Evolutionary conservation across 2,329 filamentous ascomycete genomes (phyloP), one percentile per base, ranked within the genome.

Genomic region (Tolypocladium guangdongense): DNA sequence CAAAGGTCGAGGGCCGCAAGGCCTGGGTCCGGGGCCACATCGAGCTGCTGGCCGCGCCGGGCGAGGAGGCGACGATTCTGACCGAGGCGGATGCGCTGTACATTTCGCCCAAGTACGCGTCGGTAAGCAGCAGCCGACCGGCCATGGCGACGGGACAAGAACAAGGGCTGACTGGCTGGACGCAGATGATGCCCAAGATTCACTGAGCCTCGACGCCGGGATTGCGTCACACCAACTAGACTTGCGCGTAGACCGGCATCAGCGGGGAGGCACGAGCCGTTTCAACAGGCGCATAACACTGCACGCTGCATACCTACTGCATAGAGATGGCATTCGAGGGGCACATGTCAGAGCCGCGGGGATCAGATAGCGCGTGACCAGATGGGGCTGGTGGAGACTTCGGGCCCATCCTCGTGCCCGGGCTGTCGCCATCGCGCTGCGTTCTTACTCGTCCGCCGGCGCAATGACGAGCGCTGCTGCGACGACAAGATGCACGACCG

Each of bases 21-120:
- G 92, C 90, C 14, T 96, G 90, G 90, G 90, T 96, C 1, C 86
- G 88, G 71, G 93, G 90, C 1, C 81, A 82, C 60, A 84, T 97
- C 62, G 90, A 96, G 78, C 85, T 88, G 53, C 71, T 97, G 56
- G 80, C 81, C 8, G 55, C 77, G 74, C 73, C 60, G 36, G 81
- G 82, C 10, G 78, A 84, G 68, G 74, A 78, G 60, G 83, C 84
- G 1, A 71, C 78, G 18, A 78, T 91, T 49, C 68, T 96, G 55
- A 90, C 87, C 8, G 88, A 95, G 71, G 92, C 89, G 0, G 86
- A 87, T 65, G 90, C 86, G 3, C 71, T 99, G 60, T 97, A 95
- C 67, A 80, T 97, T 63, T 90, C 93, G 71, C 91, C 92, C 33
- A 91, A 83, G 70, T 81, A 88, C 66, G 90, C 90, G 56, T 81